Evolutionary conservation across 1,284 basidiomycete species (phyloP), one percentile per base, ranked within the genome.

Genomic region (Boletus mariae): DNA sequence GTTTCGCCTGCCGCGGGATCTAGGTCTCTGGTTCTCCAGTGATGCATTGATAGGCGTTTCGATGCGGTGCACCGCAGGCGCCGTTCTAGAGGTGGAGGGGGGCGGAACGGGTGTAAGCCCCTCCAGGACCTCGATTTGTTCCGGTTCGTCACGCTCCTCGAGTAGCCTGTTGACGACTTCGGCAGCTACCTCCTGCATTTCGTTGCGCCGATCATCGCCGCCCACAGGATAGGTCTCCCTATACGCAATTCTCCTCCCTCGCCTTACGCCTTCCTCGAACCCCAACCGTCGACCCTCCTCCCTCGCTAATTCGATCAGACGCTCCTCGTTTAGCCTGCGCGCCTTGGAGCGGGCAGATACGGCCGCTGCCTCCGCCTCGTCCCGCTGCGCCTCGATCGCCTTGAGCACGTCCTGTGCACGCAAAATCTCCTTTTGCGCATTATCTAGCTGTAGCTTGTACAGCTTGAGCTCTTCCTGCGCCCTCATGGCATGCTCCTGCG

Each of bases 401-500:
- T 65, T 70, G 37, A 82, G 60, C 1, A 75, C 67, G 4, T 74
- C 71, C 59, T 78, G 73, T 28, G 78, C 77, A 45, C 76, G 74
- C 23, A 67, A 57, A 41, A 88, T 80, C 63, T 88, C 85, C 53
- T 71, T 69, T 59, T 83, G 82, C 4, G 85, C 85, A 59, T 78
- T 78, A 28, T 82, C 78, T 31, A 85, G 73, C 66, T 87, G 83
- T 4, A 83, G 61, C 58, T 85, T 81, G 66, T 85, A 85, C 50
- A 86, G 48, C 47, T 76, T 71, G 13, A 86, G 63, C 50, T 85
- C 80, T 51, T 84, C 80, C 31, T 72, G 74, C 2, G 77, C 72
- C 31, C 76, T 76, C 12, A 69, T 56, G 0, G 80, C 75, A 5
- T 83, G 78, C 48, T 78, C 74, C 61, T 84, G 76, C 0, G 82